These are phyloP conservation scores for Beauveria brongniartii DNA, from an alignment of 2,329 filamentous ascomycete species.

Conservation along the genomic window DNA sequence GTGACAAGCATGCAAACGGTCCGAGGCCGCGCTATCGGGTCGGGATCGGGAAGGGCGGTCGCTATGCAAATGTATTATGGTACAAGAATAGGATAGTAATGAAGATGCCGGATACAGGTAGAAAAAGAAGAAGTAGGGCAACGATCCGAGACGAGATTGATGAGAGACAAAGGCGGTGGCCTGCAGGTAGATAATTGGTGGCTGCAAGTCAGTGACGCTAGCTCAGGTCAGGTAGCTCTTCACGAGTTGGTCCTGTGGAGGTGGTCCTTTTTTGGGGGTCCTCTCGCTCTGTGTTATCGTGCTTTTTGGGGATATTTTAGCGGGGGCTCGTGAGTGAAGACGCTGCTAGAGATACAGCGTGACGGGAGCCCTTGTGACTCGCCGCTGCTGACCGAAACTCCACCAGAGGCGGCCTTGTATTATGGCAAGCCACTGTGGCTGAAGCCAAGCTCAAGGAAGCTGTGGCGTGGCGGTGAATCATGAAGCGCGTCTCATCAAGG, in stretches of 20 bases:
- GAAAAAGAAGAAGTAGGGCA: background rate
- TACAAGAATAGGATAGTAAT: background rate
- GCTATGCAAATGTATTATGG: background rate
- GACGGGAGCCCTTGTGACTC: conserved; percentile 25
- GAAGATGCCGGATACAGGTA: background rate
- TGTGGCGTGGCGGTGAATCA: background rate
- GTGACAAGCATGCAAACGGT: conserved; percentile 17
- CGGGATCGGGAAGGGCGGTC: background rate
- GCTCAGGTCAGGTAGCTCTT: conserved; percentile 8
- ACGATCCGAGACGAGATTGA: background rate
- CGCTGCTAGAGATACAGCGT: conserved; percentile 18
- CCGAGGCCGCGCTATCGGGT: conserved; percentile 14
- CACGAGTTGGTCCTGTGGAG: background rate
- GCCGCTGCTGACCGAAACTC: conserved; percentile 1
- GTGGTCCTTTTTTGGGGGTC: background rate
- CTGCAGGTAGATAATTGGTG: background rate
- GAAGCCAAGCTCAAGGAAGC: background rate
- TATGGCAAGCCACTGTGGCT: background rate
- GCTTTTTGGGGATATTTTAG: background rate
- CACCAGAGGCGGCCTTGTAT: background rate
- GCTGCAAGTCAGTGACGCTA: conserved; percentile 9
- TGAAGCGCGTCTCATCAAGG: background rate
- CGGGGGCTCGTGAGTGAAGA: background rate
- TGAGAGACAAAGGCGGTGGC: background rate
- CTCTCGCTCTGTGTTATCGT: background rate